Evolutionary conservation across 1,139 yeast species (phyloP).

Genomic region (Zygosaccharomyces sapae): DNA sequence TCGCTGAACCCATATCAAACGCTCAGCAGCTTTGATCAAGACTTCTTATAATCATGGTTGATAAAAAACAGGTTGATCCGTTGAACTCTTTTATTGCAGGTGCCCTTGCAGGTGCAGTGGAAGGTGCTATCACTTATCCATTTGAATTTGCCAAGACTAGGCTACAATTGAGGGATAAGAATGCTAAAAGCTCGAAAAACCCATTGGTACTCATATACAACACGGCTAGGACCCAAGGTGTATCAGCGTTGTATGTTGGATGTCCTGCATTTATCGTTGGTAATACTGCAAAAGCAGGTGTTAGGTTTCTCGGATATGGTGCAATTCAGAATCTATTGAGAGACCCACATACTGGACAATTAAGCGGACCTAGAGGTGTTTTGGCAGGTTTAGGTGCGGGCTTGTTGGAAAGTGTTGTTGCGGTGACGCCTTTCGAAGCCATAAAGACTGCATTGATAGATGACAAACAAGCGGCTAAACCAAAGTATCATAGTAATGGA

Average conservation of each 20-base stretch:
- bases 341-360: conserved; percentile 73
- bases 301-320: conserved; percentile 89
- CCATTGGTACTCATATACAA: conserved; percentile 76
- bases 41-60: background rate
- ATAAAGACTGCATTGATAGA: conserved; percentile 94
- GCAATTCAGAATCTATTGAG: conserved; percentile 69
- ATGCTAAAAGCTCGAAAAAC: conserved; percentile 66
- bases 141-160: conserved; percentile 96
- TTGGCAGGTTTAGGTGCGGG: conserved; percentile 97
- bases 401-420: conserved; percentile 80
- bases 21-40: too few relatives aligned
- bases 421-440: conserved; percentile 96
- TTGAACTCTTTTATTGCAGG: conserved; percentile 84
- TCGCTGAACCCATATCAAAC: background rate
- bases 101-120: conserved; percentile 91
- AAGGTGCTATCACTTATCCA: conserved; percentile 87
- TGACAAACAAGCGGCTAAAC: conserved; percentile 72
- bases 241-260: conserved; percentile 78
- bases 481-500: conserved; percentile 70
- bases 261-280: conserved; percentile 97
- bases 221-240: conserved; percentile 75
- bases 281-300: conserved; percentile 92
- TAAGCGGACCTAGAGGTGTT: conserved; percentile 87
- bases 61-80: conserved; percentile 45
- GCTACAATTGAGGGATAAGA: conserved; percentile 73